Percentiles rank a stretch among this genome's conserved stretches.
phyloP scores from a whole-genome alignment of 176 grass and related monocot species.

The Triticum dicoccoides region DNA sequence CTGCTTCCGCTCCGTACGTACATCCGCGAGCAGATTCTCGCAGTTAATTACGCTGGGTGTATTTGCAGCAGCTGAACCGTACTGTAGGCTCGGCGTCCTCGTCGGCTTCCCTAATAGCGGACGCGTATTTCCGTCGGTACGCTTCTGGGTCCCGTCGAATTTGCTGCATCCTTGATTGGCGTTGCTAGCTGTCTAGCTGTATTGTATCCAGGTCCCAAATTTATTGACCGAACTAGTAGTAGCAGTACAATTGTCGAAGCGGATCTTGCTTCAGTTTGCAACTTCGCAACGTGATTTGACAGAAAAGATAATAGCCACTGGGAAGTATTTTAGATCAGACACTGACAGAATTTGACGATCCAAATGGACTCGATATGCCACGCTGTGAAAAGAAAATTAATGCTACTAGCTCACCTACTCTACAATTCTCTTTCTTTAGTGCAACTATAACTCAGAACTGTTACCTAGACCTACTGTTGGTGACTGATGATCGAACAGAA shows the following conservation, averaged over 20 bases:
- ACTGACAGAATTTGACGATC: neutral
- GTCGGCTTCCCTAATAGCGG: neutral
- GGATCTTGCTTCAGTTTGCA: neutral
- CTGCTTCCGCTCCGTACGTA: neutral
- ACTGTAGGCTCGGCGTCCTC: neutral
- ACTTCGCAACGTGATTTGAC: neutral
- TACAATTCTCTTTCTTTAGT: neutral
- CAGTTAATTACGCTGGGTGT: neutral
- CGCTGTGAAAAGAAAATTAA: neutral
- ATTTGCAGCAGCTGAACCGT: neutral
- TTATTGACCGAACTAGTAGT: neutral
- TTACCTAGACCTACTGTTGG: neutral
- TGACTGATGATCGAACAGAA: neutral
- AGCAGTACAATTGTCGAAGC: neutral
- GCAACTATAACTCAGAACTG: neutral
- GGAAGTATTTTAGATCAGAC: neutral
- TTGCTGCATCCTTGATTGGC: neutral
- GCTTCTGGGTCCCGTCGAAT: neutral
- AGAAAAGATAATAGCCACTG: neutral
- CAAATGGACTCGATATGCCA: neutral
- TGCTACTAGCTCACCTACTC: neutral
- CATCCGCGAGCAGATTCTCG: neutral
- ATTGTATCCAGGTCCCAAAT: neutral
- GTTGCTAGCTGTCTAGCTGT: neutral
- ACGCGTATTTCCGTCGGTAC: conserved; percentile 1